Percentiles rank a stretch among this genome's conserved stretches.
Conservation (phyloP, 1,284 basidiomycete genomes). For the Naganishia cerealis region DNA sequence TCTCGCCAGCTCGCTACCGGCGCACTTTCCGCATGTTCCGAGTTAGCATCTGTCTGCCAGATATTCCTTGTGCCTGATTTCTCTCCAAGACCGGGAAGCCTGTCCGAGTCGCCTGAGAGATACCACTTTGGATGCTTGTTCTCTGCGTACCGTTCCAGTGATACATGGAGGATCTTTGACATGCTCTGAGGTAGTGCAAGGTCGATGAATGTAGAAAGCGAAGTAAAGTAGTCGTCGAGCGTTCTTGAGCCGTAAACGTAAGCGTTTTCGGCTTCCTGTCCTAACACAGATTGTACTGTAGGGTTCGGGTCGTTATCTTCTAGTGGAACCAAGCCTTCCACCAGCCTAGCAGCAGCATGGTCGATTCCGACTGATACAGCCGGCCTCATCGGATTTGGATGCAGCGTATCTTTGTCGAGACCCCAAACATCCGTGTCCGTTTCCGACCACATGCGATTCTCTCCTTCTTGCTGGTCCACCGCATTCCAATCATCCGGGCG, state of each 20-base stretch:
- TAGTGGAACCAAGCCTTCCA: constrained; percentile 13
- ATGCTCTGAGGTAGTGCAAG: constrained; percentile 10
- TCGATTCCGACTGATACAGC: neutral
- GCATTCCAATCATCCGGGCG: neutral
- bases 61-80: constrained; percentile 34
- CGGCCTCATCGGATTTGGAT: neutral
- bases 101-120: neutral
- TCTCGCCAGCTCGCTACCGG: constrained; percentile 45
- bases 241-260: constrained; percentile 24
- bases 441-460: neutral
- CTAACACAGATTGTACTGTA: constrained; percentile 23
- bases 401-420: neutral
- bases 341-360: neutral
- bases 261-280: constrained; percentile 30
- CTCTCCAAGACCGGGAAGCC: constrained; percentile 22
- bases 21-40: constrained; percentile 15
- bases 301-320: constrained; percentile 10
- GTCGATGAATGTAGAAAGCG: constrained; percentile 26
- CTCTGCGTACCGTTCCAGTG: constrained; percentile 20
- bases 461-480: neutral
- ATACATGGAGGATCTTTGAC: neutral
- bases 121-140: neutral
- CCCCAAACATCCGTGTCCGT: neutral
- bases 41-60: constrained; percentile 53
- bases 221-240: constrained; percentile 23